Conservation (phyloP, 176 grass and related monocot genomes). For the Cenchrus americanus region DNA sequence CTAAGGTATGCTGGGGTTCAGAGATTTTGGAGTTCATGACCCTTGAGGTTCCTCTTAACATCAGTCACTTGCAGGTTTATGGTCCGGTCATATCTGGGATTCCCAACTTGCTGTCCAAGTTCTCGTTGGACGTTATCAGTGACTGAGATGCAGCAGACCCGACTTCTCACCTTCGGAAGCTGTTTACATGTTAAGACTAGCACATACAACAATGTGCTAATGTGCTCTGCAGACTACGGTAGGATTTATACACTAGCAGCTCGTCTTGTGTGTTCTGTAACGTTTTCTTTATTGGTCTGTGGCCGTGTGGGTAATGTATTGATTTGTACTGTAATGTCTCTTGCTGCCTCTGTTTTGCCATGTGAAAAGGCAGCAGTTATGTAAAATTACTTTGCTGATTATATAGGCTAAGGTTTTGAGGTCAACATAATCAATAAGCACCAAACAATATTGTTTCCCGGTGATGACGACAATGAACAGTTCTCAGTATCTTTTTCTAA, state of each 20-base stretch:
- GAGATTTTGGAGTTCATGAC: not conserved
- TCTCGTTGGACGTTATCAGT: conserved; percentile 51
- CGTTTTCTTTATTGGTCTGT: not conserved
- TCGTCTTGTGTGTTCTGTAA: not conserved
- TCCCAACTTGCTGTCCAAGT: conserved; percentile 62
- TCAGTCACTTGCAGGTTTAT: conserved; percentile 45
- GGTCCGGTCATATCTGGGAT: conserved; percentile 62
- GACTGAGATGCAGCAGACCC: conserved; percentile 7
- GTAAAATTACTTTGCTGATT: not conserved
- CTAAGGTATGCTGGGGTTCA: conserved; percentile 13
- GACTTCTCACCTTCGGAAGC: not conserved
- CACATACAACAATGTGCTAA: not conserved
- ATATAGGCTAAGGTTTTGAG: too few species aligned
- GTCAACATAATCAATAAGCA: too few species aligned
- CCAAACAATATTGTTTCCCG: too few species aligned
- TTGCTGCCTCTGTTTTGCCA: not conserved
- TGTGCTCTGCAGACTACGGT: not conserved
- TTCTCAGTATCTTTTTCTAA: too few species aligned
- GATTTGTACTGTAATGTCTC: not conserved
- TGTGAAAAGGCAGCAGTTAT: not conserved
- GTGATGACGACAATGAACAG: too few species aligned
- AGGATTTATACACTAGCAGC: not conserved
- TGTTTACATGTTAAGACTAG: not conserved
- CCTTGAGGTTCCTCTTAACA: not conserved
- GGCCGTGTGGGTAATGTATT: not conserved